These are phyloP conservation scores for Eucalyptus brandiana DNA, from an alignment of 345 rosid species.

Conservation along the genomic window DNA sequence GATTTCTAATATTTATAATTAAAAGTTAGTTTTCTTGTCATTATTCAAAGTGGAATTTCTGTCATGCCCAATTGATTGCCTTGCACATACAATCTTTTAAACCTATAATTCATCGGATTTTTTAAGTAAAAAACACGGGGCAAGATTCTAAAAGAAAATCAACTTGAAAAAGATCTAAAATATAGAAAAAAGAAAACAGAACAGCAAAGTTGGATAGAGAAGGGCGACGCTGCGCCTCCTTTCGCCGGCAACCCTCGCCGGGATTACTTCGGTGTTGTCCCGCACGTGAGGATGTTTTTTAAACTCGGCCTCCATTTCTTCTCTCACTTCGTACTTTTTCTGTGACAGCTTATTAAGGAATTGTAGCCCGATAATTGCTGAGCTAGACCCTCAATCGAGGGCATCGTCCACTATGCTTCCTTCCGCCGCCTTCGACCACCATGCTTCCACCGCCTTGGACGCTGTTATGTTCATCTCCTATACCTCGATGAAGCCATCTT, in stretches of 20 bases:
- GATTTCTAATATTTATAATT: accelerated
- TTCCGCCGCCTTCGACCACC: neutral
- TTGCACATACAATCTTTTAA: neutral
- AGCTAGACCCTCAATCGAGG: neutral
- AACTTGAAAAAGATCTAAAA: too few species aligned
- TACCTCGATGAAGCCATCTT: neutral
- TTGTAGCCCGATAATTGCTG: neutral
- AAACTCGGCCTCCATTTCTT: neutral
- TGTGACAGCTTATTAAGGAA: neutral
- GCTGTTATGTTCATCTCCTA: neutral
- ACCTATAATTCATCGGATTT: neutral
- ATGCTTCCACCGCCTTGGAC: neutral
- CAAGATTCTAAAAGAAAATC: neutral
- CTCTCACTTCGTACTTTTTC: neutral
- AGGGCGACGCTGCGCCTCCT: neutral
- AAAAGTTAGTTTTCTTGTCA: neutral
- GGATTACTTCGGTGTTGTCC: neutral
- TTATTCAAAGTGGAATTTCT: neutral
- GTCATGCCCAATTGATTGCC: neutral
- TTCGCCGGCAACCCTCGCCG: neutral
- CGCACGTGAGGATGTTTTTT: neutral
- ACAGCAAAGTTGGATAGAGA: neutral
- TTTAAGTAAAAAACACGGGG: neutral
- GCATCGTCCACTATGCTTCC: neutral
- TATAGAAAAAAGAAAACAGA: accelerated